Percentiles rank a stretch among this genome's conserved stretches.
Conservation (phyloP, 208 protist species). For the Trypanosoma caninum region DNA sequence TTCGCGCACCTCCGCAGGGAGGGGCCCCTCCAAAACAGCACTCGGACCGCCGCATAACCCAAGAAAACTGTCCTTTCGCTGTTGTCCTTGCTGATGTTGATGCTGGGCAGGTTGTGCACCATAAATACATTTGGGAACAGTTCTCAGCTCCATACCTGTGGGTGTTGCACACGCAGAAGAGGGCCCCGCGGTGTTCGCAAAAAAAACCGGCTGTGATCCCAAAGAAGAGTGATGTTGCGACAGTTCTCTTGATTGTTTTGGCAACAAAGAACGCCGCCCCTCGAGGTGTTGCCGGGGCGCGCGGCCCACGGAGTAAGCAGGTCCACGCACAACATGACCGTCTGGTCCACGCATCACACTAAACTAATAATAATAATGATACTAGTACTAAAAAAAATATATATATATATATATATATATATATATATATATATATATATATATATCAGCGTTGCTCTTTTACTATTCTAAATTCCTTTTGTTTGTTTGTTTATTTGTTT, state of each 20-base stretch:
- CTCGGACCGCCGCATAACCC: no score
- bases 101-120: no score
- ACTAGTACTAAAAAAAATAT: not conserved
- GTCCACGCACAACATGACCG: not conserved
- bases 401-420: not conserved
- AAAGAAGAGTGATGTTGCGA: not conserved
- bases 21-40: conserved; percentile 47
- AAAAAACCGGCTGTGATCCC: no score
- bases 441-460: no score
- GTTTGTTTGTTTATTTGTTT: no score
- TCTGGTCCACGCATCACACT: not conserved
- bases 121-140: no score
- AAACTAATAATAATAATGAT: not conserved
- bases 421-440: not conserved
- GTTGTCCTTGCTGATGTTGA: no score
- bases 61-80: no score
- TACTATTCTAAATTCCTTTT: no score
- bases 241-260: not conserved
- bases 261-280: not conserved
- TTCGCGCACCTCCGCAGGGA: conserved; percentile 68
- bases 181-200: no score
- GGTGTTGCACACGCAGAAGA: no score
- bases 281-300: not conserved
- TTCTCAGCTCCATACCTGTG: no score
- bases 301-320: not conserved